Evolutionary conservation across 1,284 basidiomycete species (phyloP).

Genomic region (Cryptococcus sp.): DNA sequence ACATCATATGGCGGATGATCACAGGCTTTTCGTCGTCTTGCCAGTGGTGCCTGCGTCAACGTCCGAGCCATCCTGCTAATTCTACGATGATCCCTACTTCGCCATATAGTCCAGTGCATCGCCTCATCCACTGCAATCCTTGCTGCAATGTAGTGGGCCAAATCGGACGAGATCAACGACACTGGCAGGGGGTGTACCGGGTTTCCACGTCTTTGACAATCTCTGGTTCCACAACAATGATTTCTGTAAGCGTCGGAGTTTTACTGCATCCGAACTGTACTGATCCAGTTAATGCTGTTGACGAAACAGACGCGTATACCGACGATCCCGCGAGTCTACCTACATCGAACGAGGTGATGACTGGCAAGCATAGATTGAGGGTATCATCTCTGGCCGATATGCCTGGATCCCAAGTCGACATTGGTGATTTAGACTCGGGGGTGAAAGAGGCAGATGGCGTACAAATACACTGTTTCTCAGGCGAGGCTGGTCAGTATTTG

Average conservation of each 20-base stretch:
- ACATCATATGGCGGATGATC: no score
- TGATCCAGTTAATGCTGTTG: no score
- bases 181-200: constrained; percentile 24
- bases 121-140: no score
- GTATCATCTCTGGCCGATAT: not conserved
- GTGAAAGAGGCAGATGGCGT: not conserved
- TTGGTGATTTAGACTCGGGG: not conserved
- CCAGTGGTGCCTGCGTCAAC: no score
- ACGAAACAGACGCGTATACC: not conserved
- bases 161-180: not conserved
- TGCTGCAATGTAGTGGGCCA: no score
- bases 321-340: not conserved
- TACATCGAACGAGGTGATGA: not conserved
- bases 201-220: constrained; percentile 28
- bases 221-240: constrained; percentile 21
- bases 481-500: not conserved
- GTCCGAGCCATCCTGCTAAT: no score
- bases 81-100: no score
- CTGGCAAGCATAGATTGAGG: not conserved
- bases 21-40: no score
- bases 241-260: constrained; percentile 27
- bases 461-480: not conserved
- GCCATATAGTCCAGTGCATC: no score
- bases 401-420: no score
- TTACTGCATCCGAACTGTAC: no score